phyloP scores from a whole-genome alignment of 352 stramenopile species.

The Globisporangium okanoganense region DNA sequence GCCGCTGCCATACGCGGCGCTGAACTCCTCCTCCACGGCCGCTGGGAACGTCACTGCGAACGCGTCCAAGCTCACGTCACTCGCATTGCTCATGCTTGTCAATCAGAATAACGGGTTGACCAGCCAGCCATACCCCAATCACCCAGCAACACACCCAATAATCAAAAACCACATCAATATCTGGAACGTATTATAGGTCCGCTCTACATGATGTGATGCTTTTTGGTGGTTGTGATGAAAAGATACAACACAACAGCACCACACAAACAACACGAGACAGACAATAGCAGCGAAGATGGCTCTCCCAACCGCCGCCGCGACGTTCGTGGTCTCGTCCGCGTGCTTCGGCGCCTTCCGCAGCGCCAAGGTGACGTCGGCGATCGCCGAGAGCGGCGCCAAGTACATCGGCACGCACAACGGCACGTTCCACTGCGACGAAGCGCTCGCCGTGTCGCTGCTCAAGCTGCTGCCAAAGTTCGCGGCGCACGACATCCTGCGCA shows the following conservation, averaged over 20 bases:
- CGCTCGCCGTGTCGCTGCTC: constrained; percentile 96
- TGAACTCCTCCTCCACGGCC: constrained; percentile 62
- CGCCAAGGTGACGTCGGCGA: constrained; percentile 44
- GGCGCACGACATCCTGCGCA: constrained; percentile 75
- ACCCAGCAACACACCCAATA: too few species aligned
- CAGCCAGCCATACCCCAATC: too few species aligned
- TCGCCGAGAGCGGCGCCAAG: constrained; percentile 44
- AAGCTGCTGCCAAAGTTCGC: constrained; percentile 92
- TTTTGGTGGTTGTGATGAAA: constrained; percentile 4
- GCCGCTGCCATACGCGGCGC: constrained; percentile 46
- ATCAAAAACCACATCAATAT: neutral
- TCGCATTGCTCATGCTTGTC: constrained; percentile 15
- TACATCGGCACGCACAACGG: constrained; percentile 97
- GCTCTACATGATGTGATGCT: neutral
- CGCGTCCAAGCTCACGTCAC: constrained; percentile 30
- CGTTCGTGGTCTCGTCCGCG: constrained; percentile 56
- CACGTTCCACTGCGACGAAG: constrained; percentile 98
- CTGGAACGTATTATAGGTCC: neutral
- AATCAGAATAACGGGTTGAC: neutral
- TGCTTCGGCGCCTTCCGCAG: constrained; percentile 59
- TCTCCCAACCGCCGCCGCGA: constrained; percentile 54
- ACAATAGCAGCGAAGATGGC: constrained; percentile 46
- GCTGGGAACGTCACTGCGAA: constrained; percentile 71
- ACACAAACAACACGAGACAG: neutral
- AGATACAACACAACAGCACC: neutral